Evolutionary conservation across 805 yeast genomes (phyloP), one percentile per base, ranked within the genome.

Genomic region (Zygosaccharomyces lentus): DNA sequence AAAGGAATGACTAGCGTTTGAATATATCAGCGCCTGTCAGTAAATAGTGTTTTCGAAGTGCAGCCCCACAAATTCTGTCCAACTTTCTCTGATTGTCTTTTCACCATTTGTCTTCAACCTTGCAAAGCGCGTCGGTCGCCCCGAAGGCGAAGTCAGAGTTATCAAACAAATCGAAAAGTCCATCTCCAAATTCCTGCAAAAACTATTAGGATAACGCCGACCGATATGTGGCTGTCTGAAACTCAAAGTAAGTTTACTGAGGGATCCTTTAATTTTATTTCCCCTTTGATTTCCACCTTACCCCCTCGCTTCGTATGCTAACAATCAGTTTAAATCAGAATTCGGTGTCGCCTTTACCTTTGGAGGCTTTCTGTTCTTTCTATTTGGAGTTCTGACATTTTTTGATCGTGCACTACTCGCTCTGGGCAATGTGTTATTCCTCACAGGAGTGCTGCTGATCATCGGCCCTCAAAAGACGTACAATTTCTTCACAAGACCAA

Each of bases 291-390:
- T 7, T n/a, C 6, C 41, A 29, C n/a, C 15, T 4, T 29, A n/a
- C 17, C 27, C 24, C 34, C 15, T n/a, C 3, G 9, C 10, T 30
- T 19, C 27, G 19, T 29, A n/a, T 37, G 37, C 34, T 40, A 46
- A 47, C 56, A 41, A 45, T 34, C 43, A 9, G 4, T 2, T 46
- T 45, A 13, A 13, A 41, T 23, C 50, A 87, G 96, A 89, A 67
- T 81, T 84, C 59, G 98, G 98, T 30, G 96, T 87, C 15, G 96
- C 87, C 2, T 84, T 89, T 73, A 87, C 96, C 3, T 89, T 95
- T 13, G 85, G 84, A 27, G 96, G 82, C 7, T 77, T 83, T 40
- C 60, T 85, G 21, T 82, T 88, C 61, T 85, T 93, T 65, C 59
- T 87, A 4, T 70, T 91, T 16, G 99, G 99, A 6, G 75, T 91